These are phyloP conservation scores for Coemansia umbellata DNA, from an alignment of 192 early-diverging fungal species.

Conservation along the genomic window DNA sequence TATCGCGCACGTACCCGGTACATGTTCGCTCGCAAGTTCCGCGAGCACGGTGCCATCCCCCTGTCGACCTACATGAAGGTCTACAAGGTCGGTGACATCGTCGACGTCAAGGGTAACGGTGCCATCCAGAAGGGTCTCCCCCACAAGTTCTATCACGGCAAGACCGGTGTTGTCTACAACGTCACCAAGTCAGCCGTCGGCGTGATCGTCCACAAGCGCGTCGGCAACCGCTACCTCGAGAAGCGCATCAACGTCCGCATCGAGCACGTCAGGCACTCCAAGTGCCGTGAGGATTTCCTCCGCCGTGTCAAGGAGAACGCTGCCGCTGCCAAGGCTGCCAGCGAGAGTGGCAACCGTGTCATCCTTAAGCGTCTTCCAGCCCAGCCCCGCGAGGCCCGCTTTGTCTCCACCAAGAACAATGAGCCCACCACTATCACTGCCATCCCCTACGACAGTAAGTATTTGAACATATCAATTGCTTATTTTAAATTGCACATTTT, in stretches of 20 bases:
- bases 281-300: constrained; percentile 97
- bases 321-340: constrained; percentile 77
- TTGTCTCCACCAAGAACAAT: constrained; percentile 85
- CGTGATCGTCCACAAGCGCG: constrained; percentile 97
- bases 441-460: constrained; percentile 88
- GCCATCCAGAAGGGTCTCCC: constrained; percentile 99
- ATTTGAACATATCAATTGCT: neutral
- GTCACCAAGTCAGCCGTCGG: constrained; percentile 99
- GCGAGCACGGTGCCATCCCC: constrained; percentile 86
- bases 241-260: constrained; percentile 98
- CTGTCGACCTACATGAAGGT: constrained; percentile 97
- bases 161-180: constrained; percentile 99
- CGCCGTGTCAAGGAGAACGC: constrained; percentile 96
- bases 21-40: constrained; percentile 97
- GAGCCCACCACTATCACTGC: constrained; percentile 89
- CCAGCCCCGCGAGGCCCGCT: constrained; percentile 82
- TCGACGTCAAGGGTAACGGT: constrained; percentile 99
- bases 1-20: constrained; percentile 97
- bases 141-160: constrained; percentile 99
- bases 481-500: neutral
- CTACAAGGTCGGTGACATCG: constrained; percentile 99
- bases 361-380: constrained; percentile 89
- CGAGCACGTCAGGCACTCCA: constrained; percentile 99
- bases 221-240: constrained; percentile 97
- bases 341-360: constrained; percentile 66